phyloP scores from a whole-genome alignment of 345 rosid species.

The Cardamine resedifolia region DNA sequence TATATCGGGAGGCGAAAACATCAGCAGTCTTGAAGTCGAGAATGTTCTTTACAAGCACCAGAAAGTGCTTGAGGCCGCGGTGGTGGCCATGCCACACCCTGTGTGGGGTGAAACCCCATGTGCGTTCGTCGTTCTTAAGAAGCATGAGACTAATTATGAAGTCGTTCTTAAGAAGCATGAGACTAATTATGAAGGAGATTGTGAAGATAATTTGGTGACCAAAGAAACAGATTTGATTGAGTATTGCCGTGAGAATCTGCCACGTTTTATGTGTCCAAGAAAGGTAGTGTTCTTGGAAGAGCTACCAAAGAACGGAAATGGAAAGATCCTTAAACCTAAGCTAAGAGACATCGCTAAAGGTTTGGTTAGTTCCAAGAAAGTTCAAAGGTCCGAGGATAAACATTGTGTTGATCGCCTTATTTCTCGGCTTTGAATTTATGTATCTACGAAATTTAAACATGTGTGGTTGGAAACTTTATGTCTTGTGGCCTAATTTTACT shows the following conservation, averaged over 20 bases:
- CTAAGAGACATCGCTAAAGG: conserved; percentile 45
- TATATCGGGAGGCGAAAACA: conserved; percentile 69
- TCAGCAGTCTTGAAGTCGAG: conserved; percentile 65
- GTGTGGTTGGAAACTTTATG: neutral
- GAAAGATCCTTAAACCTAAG: conserved; percentile 51
- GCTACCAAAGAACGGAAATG: conserved; percentile 56
- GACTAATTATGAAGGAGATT: conserved; percentile 39
- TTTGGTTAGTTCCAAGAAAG: neutral
- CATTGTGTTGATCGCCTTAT: neutral
- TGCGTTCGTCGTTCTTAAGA: conserved; percentile 44
- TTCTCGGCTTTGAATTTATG: neutral
- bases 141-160: conserved; percentile 12
- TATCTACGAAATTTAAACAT: neutral
- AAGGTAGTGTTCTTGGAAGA: conserved; percentile 45
- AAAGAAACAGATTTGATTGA: conserved; percentile 42
- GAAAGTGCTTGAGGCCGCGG: conserved; percentile 51
- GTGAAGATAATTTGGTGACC: neutral
- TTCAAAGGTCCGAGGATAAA: neutral
- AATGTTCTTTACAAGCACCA: conserved; percentile 45
- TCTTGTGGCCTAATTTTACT: too few relatives aligned
- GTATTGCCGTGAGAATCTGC: conserved; percentile 46
- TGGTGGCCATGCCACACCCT: conserved; percentile 59
- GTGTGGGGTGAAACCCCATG: conserved; percentile 64
- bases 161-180: too few relatives aligned
- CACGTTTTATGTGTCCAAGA: conserved; percentile 57